Conservation (phyloP, 192 early-diverging fungal species). For the Coemansia sp. region DNA sequence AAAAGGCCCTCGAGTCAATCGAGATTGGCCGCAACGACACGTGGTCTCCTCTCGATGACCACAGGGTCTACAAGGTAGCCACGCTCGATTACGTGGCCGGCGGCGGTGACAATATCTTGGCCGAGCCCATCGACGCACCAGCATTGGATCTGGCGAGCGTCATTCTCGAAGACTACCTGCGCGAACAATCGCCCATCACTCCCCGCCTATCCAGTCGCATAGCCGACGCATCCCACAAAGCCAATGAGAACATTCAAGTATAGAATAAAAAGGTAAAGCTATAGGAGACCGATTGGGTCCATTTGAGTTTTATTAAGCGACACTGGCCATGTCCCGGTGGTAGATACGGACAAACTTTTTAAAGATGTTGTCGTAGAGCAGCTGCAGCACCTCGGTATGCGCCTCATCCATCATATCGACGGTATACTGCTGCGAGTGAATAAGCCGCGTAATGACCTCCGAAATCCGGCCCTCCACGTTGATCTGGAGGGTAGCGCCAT, state of each 20-base stretch:
- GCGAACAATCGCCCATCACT: no score
- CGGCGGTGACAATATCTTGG: no score
- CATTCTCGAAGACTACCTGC: no score
- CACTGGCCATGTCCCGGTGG: constrained; percentile 41
- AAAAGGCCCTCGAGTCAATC: constrained; percentile 4
- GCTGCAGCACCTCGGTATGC: constrained; percentile 49
- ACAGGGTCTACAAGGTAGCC: no score
- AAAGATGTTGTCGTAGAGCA: constrained; percentile 53
- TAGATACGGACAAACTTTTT: constrained; percentile 50
- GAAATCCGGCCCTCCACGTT: constrained; percentile 47
- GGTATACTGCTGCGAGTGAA: constrained; percentile 47
- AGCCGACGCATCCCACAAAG: no score
- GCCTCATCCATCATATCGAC: constrained; percentile 54
- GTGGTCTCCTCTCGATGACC: constrained; percentile 36
- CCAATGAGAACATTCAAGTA: neutral
- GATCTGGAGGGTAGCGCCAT: constrained; percentile 46
- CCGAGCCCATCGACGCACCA: no score
- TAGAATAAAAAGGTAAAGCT: neutral
- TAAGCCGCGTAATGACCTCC: constrained; percentile 36
- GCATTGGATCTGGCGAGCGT: no score
- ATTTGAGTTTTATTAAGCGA: no score
- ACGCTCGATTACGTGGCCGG: no score
- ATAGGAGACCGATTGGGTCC: no score
- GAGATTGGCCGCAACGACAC: constrained; percentile 20
- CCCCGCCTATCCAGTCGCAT: no score